Evolutionary conservation across 495 filamentous ascomycete species (phyloP).

Genomic region (Penicillium macrosclerotiorum): DNA sequence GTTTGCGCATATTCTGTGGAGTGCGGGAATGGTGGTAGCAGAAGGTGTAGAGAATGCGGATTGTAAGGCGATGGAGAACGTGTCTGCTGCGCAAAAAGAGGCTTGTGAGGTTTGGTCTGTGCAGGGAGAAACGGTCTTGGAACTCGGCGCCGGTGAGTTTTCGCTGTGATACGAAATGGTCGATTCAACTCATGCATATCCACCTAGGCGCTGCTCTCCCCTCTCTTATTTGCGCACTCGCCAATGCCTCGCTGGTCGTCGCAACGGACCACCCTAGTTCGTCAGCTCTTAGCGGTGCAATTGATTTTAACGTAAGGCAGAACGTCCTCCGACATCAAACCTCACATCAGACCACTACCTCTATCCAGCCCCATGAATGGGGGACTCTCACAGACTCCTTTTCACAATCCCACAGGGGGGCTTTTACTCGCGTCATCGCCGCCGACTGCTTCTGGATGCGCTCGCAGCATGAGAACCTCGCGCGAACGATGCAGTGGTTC

Average conservation of each 20-base stretch:
- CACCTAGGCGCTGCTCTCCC: conserved; percentile 68
- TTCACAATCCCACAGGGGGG: conserved; percentile 44
- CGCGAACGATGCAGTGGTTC: conserved; percentile 68
- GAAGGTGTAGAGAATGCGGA: conserved; percentile 59
- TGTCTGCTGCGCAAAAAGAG: conserved; percentile 5
- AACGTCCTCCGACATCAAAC: conserved; percentile 43
- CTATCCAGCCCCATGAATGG: conserved; percentile 71
- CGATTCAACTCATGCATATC: background rate
- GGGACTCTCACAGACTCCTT: conserved; percentile 58
- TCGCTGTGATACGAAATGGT: background rate
- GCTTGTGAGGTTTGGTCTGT: conserved; percentile 45
- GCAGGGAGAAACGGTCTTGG: conserved; percentile 51
- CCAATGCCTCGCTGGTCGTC: conserved; percentile 60
- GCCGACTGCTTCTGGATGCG: conserved; percentile 90
- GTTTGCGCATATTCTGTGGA: conserved; percentile 88
- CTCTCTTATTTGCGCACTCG: conserved; percentile 63
- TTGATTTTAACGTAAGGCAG: conserved; percentile 57
- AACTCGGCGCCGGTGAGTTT: conserved; percentile 60
- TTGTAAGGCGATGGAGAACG: background rate
- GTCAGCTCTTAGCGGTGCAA: conserved; percentile 55
- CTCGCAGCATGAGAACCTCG: conserved; percentile 70
- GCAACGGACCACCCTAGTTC: conserved; percentile 80
- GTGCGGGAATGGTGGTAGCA: conserved; percentile 69
- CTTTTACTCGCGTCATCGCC: conserved; percentile 68
- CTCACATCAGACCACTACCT: conserved; percentile 21